Conservation (phyloP, 2,329 filamentous ascomycete genomes). For the Pyricularia grisea region DNA sequence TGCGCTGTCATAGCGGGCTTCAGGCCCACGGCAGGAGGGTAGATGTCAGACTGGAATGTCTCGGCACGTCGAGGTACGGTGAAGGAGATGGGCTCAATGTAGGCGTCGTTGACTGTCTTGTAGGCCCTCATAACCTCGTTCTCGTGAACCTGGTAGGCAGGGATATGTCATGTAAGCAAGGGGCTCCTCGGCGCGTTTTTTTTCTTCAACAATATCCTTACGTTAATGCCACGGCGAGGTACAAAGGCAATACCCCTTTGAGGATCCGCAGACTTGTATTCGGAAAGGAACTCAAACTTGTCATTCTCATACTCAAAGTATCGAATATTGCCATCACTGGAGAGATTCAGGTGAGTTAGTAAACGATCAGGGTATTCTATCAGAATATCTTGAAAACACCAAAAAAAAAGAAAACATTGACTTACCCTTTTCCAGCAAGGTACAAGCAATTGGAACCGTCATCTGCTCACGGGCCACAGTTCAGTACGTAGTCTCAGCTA, state of each 20-base stretch:
- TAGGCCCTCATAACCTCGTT: slow-evolving; percentile 93
- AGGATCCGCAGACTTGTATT: slow-evolving; percentile 94
- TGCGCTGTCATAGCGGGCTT: slow-evolving; percentile 71
- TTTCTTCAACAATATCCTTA: slow-evolving; percentile 28
- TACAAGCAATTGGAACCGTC: slow-evolving; percentile 93
- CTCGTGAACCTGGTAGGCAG: slow-evolving; percentile 60
- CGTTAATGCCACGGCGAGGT: slow-evolving; percentile 89
- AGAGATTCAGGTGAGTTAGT: slow-evolving; percentile 8
- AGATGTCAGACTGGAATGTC: slow-evolving; percentile 95
- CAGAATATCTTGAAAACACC: no score
- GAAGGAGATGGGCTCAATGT: slow-evolving; percentile 96
- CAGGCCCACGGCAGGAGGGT: slow-evolving; percentile 70
- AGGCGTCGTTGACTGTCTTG: slow-evolving; percentile 92
- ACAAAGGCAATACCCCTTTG: slow-evolving; percentile 92
- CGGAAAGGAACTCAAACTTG: slow-evolving; percentile 94
- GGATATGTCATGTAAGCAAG: slow-evolving; percentile 12
- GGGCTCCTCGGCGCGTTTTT: not conserved
- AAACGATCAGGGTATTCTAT: not conserved
- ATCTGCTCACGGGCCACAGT: slow-evolving; percentile 33
- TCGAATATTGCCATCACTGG: slow-evolving; percentile 95
- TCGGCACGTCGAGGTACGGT: slow-evolving; percentile 90
- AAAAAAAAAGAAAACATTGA: not conserved
- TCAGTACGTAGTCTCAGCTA: slow-evolving; percentile 11
- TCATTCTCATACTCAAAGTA: slow-evolving; percentile 99
- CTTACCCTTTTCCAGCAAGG: slow-evolving; percentile 91